Percentiles rank a stretch among this genome's conserved stretches.
Conservation (phyloP, 2,329 filamentous ascomycete species). For the Hymenoscyphus repandus region DNA sequence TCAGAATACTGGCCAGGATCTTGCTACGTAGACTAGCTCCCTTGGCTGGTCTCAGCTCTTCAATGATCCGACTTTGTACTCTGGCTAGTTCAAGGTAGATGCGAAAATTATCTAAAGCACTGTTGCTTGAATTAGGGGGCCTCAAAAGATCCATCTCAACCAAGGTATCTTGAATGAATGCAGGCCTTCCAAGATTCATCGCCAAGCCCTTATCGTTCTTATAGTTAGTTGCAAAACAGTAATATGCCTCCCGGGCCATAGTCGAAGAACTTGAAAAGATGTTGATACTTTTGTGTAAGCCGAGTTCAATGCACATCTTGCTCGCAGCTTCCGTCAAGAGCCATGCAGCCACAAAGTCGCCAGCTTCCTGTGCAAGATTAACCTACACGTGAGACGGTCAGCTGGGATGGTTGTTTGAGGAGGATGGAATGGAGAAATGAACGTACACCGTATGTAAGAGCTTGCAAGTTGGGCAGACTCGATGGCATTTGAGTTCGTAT, state of each 20-base stretch:
- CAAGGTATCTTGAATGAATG: constrained; percentile 5
- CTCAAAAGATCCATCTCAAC: constrained; percentile 9
- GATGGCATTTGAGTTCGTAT: neutral
- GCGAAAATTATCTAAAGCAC: constrained; percentile 7
- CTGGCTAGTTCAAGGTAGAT: constrained; percentile 10
- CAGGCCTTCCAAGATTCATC: constrained; percentile 11
- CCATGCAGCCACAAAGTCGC: constrained; percentile 12
- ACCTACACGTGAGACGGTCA: neutral
- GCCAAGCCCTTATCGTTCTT: constrained; percentile 15
- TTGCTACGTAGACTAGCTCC: too few relatives aligned
- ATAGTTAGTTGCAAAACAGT: constrained; percentile 11
- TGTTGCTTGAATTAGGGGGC: neutral
- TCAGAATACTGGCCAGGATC: neutral
- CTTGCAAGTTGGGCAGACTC: constrained; percentile 11
- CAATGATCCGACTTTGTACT: constrained; percentile 7
- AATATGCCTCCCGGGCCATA: constrained; percentile 7
- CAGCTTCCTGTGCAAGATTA: constrained; percentile 10
- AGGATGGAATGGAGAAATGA: too few relatives aligned
- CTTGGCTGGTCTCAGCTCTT: neutral
- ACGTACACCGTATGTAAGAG: constrained; percentile 10
- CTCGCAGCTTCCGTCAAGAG: constrained; percentile 3
- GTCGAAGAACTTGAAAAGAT: neutral
- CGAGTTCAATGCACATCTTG: constrained; percentile 6
- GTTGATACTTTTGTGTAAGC: constrained; percentile 6
- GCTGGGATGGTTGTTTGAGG: too few relatives aligned